These are phyloP conservation scores for Mitragyna speciosa DNA, from an alignment of 257 asterid species.

Conservation along the genomic window DNA sequence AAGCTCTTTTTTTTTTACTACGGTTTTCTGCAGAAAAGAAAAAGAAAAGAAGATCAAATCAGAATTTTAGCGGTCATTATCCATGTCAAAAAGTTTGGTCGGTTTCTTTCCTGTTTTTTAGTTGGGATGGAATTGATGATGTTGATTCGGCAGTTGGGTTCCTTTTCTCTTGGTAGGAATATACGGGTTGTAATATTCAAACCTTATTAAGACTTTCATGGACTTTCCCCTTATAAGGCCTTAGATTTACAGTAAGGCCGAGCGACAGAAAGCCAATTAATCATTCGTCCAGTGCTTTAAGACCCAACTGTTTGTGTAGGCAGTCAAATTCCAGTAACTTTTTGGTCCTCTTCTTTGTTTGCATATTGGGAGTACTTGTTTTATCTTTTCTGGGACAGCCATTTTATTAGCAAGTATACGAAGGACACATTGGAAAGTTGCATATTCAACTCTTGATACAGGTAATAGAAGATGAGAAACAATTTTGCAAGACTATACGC, in stretches of 20 bases:
- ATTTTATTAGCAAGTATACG: background rate
- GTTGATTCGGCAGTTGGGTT: background rate
- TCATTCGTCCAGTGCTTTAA: background rate
- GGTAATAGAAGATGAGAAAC: slow-evolving; percentile 48
- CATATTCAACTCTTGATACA: slow-evolving; percentile 20
- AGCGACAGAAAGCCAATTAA: background rate
- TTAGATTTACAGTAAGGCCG: background rate
- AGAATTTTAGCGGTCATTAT: background rate
- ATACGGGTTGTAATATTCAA: no score
- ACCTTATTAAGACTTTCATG: background rate
- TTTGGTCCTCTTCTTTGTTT: background rate
- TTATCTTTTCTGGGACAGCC: background rate
- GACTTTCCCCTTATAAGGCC: background rate
- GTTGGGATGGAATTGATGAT: background rate
- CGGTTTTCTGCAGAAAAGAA: no score
- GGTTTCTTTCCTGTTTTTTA: background rate
- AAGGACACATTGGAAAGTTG: background rate
- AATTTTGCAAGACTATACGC: slow-evolving; percentile 39
- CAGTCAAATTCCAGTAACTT: background rate
- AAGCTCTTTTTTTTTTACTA: no score
- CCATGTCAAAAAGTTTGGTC: background rate
- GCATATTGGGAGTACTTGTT: background rate
- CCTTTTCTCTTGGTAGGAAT: no score
- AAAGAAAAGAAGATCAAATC: no score
- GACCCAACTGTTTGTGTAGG: background rate